These are phyloP conservation scores for Coemansia sp. DNA, from an alignment of 192 early-diverging fungal genomes.

Conservation along the genomic window DNA sequence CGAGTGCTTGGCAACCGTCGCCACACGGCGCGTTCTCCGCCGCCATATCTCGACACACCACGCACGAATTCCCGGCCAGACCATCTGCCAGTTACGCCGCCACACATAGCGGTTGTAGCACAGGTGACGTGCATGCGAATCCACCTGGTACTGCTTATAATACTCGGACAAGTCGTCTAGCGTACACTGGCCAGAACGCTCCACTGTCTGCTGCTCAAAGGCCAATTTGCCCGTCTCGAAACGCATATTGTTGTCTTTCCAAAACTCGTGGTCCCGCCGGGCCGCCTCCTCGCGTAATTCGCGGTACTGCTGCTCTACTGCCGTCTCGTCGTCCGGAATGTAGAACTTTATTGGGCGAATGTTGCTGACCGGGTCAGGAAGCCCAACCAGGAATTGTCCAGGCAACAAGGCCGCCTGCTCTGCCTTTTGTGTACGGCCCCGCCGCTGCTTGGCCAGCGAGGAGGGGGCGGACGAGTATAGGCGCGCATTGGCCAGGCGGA, in stretches of 20 bases:
- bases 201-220: constrained; percentile 22
- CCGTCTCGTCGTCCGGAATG: constrained; percentile 28
- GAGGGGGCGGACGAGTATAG: too few relatives aligned
- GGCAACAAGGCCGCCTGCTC: constrained; percentile 21
- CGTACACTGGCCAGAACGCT: constrained; percentile 15
- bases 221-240: constrained; percentile 31
- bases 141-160: constrained; percentile 39
- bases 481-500: not conserved
- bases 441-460: too few relatives aligned
- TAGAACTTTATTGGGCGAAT: constrained; percentile 33
- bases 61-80: constrained; percentile 30
- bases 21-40: constrained; percentile 4
- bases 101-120: constrained; percentile 40
- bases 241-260: constrained; percentile 38
- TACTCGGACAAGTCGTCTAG: constrained; percentile 38
- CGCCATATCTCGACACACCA: constrained; percentile 20
- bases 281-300: constrained; percentile 25
- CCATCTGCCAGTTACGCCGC: constrained; percentile 26
- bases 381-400: constrained; percentile 36
- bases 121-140: constrained; percentile 30
- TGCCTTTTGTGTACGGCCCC: not conserved
- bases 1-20: constrained; percentile 14
- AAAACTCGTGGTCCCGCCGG: constrained; percentile 33
- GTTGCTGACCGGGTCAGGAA: constrained; percentile 41
- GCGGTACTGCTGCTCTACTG: constrained; percentile 17